Base-by-base conservation (phyloP, 495 filamentous ascomycete species). In the Daldinia decipiens region DNA sequence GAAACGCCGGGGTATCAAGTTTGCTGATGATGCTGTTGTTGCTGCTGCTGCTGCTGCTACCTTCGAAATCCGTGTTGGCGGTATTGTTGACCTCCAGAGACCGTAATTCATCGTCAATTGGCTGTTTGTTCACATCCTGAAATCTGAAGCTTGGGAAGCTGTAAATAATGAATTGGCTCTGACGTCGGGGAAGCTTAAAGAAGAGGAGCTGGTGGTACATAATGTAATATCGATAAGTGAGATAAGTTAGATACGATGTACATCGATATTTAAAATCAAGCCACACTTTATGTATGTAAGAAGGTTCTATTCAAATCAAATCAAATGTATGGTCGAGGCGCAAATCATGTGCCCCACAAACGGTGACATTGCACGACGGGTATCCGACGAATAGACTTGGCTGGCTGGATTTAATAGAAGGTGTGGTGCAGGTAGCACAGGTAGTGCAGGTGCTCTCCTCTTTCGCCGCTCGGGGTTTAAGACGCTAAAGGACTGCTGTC, bases 1-100 rank as follows among this genome's bases (percentile, higher is more conserved):
- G 45, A 74, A 80, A 65, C 91, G 85, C 17, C 78, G 76, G 29
- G 74, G 27, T 1, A 17, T 54, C 21, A 45, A 67, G 45, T 39
- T 53, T 29, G 19, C 29, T 19, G 27, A 40, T 5, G 5, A 40
- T 40, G 17, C 47, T 34, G 32, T 3, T 34, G 32, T 2, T 34
- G 9, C 3, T 34, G 17, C 43, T 34, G 9, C 3, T 34, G 17
- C 43, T 60, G 19, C 43, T 65, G 60, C 39, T 51, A 43, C 60
- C 56, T 45, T 57, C 4, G 50, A 52, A 47, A 65, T 32, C 32
- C 56, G 65, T 19, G 65, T 21, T 43, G 40, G 31, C 7, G 60
- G 56, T 29, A 36, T 50, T 6, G 26, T 43, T 36, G 75, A 71
- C 55, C 62, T 62, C 50, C 36, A 62, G 36, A 72, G 70, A 47